A percentile compares a stretch with the other conserved stretches of the same genome.
phyloP scores from a whole-genome alignment of 2,329 filamentous ascomycete genomes.

The Colletotrichum lindemuthianum region DNA sequence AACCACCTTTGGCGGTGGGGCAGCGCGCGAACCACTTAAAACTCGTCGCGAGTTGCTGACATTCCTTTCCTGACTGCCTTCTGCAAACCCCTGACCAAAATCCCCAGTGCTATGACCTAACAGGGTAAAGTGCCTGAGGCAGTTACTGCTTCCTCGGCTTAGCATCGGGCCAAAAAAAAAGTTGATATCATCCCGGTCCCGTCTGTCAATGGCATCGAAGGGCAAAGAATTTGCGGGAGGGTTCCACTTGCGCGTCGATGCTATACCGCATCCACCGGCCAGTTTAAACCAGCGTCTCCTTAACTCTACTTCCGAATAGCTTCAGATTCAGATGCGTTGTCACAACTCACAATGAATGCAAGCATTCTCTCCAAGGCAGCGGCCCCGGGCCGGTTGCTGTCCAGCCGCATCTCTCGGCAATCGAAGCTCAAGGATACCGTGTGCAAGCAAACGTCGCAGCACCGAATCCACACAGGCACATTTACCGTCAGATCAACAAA shows the following conservation, averaged over 20 bases:
- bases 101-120: too few species aligned
- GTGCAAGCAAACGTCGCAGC: slow-evolving; percentile 44
- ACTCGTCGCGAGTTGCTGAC: slow-evolving; percentile 32
- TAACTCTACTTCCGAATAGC: slow-evolving; percentile 21
- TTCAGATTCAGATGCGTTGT: slow-evolving; percentile 29
- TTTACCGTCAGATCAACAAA: slow-evolving; percentile 29
- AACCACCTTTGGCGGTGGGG: slow-evolving; percentile 25
- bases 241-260: slow-evolving; percentile 32
- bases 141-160: slow-evolving; percentile 27
- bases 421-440: slow-evolving; percentile 53
- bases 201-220: slow-evolving; percentile 36
- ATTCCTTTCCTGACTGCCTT: neutral
- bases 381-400: slow-evolving; percentile 56
- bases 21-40: slow-evolving; percentile 31
- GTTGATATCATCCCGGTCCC: slow-evolving; percentile 37
- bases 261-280: slow-evolving; percentile 23
- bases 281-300: slow-evolving; percentile 18
- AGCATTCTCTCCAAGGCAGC: slow-evolving; percentile 58
- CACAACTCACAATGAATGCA: slow-evolving; percentile 55
- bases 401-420: slow-evolving; percentile 48
- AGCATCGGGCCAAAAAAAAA: slow-evolving; percentile 35
- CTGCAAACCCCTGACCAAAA: too few species aligned
- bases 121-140: slow-evolving; percentile 17
- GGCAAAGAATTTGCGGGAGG: slow-evolving; percentile 41
- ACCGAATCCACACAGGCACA: slow-evolving; percentile 32